A percentile compares a stretch with the other conserved stretches of the same genome.
Evolutionary conservation across 139 green algal genomes (phyloP).

Genomic region (Asterochloris sp.): DNA sequence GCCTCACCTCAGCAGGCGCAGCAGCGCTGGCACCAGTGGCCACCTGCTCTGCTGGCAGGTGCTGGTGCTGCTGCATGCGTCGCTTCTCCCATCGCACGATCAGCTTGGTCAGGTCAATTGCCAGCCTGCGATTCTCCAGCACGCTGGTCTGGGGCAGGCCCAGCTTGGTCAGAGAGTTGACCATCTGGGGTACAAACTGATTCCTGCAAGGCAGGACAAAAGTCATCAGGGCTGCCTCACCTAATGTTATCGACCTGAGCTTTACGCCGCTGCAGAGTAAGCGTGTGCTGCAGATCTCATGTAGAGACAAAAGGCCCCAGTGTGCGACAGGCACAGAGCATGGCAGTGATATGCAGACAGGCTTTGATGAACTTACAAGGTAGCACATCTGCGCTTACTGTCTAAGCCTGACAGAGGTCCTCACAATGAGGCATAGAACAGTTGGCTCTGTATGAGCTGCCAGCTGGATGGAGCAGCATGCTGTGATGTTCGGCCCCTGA

Average conservation of each 20-base stretch:
- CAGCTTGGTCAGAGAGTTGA: constrained; percentile 74
- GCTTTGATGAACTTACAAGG: no score
- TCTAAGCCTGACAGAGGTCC: no score
- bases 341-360: no score
- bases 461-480: constrained; percentile 72
- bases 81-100: constrained; percentile 87
- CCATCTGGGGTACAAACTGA: constrained; percentile 90
- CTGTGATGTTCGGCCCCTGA: constrained; percentile 18
- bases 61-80: constrained; percentile 8
- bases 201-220: constrained; percentile 29
- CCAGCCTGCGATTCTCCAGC: constrained; percentile 81
- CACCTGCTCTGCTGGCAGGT: neutral
- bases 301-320: no score
- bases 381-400: no score
- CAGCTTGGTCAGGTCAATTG: constrained; percentile 84
- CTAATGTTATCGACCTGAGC: no score
- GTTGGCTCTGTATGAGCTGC: constrained; percentile 81
- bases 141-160: constrained; percentile 56
- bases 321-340: no score
- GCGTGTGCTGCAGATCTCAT: no score
- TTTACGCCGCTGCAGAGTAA: no score
- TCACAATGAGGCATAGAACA: constrained; percentile 67
- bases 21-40: no score
- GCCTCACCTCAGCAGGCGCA: no score
- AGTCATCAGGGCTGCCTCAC: no score